These are phyloP conservation scores for Nakazawaea ambrosiae DNA, from an alignment of 805 yeast genomes.

Conservation along the genomic window DNA sequence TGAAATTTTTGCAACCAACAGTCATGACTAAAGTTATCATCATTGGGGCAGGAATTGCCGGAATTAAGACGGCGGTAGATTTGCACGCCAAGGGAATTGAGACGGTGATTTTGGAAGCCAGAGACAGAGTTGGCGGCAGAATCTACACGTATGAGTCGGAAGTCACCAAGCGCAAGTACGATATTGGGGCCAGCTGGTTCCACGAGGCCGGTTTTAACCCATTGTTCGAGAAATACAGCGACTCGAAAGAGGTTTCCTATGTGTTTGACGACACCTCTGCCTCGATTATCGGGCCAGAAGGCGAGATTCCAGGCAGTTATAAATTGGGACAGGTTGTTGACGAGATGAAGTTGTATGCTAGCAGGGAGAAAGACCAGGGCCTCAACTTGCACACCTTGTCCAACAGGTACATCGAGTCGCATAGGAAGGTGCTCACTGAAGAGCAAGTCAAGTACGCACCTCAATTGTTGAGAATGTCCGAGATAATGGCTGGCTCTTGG, in stretches of 20 bases:
- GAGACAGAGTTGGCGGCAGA: slow-evolving; percentile 41
- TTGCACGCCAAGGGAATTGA: slow-evolving; percentile 28
- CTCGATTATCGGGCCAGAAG: slow-evolving; percentile 19
- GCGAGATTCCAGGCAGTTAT: slow-evolving; percentile 17
- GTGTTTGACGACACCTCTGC: slow-evolving; percentile 29
- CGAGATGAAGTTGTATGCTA: slow-evolving; percentile 20
- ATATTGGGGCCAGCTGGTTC: slow-evolving; percentile 50
- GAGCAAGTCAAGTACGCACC: slow-evolving; percentile 23
- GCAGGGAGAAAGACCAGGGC: slow-evolving; percentile 25
- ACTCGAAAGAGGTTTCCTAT: slow-evolving; percentile 17
- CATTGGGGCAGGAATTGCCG: slow-evolving; percentile 53
- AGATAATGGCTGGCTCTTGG: slow-evolving; percentile 24
- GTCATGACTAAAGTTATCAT: slow-evolving; percentile 35
- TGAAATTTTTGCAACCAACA: too few relatives aligned
- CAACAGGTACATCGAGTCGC: slow-evolving; percentile 17
- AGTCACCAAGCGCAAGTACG: slow-evolving; percentile 25
- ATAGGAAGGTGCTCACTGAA: slow-evolving; percentile 14
- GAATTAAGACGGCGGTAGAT: slow-evolving; percentile 41
- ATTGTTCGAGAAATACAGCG: slow-evolving; percentile 25
- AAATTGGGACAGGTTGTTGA: slow-evolving; percentile 27
- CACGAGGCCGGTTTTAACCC: slow-evolving; percentile 39
- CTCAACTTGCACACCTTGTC: slow-evolving; percentile 19
- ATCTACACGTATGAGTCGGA: slow-evolving; percentile 23
- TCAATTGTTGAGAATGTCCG: slow-evolving; percentile 21
- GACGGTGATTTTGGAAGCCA: slow-evolving; percentile 39